Evolutionary conservation across 78 protist species (phyloP).

Genomic region (Dictyostelium purpureum): DNA sequence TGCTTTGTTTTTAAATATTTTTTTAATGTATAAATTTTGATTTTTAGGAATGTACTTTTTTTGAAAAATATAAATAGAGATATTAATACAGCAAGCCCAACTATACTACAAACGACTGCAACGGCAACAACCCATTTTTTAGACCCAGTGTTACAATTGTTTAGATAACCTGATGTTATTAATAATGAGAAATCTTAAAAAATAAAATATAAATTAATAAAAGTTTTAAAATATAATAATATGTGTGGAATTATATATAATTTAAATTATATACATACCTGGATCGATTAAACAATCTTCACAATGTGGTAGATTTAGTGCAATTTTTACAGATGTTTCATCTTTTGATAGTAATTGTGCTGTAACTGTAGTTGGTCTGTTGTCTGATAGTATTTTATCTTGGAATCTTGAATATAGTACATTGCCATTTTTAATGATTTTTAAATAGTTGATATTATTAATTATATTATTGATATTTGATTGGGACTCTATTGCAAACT

Average conservation of each 20-base stretch:
- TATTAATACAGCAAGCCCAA: not conserved
- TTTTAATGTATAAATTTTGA: not conserved
- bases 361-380: conserved; percentile 7
- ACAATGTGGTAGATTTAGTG: not conserved
- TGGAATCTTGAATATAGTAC: conserved; percentile 15
- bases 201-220: no score
- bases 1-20: not conserved
- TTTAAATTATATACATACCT: no score
- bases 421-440: conserved; percentile 7
- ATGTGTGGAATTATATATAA: no score
- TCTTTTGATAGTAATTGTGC: not conserved
- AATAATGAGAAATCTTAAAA: no score
- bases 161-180: no score
- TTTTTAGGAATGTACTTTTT: not conserved
- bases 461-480: not conserved
- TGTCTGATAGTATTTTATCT: conserved; percentile 26
- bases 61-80: not conserved
- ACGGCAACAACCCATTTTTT: conserved; percentile 13
- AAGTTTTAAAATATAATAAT: no score
- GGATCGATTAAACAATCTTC: not conserved
- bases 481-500: not conserved
- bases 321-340: not conserved
- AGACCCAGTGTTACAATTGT: no score
- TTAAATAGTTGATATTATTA: not conserved
- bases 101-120: not conserved